Evolutionary conservation across 2,329 filamentous ascomycete genomes (phyloP).

Genomic region (Fusarium aywerte): DNA sequence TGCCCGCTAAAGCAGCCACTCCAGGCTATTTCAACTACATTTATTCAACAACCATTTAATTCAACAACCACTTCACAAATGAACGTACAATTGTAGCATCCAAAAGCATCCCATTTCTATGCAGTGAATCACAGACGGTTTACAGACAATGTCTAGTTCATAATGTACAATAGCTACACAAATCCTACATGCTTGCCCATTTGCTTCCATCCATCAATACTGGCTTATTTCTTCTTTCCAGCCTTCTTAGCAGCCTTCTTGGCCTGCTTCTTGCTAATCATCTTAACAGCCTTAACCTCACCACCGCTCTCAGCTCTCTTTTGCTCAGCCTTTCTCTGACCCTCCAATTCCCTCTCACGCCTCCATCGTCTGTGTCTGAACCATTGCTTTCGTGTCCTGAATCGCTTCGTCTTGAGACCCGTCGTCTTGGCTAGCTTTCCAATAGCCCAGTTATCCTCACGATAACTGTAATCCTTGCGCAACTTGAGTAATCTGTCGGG

Average conservation of each 20-base stretch:
- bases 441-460: constrained; percentile 69
- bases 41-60: not conserved
- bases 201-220: not conserved
- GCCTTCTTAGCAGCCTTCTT: constrained; percentile 53
- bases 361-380: constrained; percentile 59
- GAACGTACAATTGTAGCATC: not conserved
- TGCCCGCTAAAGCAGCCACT: constrained; percentile 11
- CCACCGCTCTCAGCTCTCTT: constrained; percentile 50
- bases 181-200: constrained; percentile 41
- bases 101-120: too few relatives aligned
- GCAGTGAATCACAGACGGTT: not conserved
- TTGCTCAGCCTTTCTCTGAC: constrained; percentile 54
- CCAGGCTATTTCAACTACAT: not conserved
- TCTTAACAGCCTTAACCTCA: constrained; percentile 47
- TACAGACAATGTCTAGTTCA: constrained; percentile 3
- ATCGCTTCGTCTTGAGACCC: constrained; percentile 60
- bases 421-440: constrained; percentile 65
- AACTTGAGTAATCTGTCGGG: constrained; percentile 62
- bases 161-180: constrained; percentile 41
- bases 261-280: constrained; percentile 52
- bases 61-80: not conserved
- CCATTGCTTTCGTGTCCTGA: constrained; percentile 62
- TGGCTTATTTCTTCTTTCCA: constrained; percentile 50
- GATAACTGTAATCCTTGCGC: constrained; percentile 66
- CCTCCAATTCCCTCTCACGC: constrained; percentile 55